A percentile compares a stretch with the other conserved stretches of the same genome.
Evolutionary conservation across 2,329 filamentous ascomycete species (phyloP).

Genomic region (Aspergillus awamori): DNA sequence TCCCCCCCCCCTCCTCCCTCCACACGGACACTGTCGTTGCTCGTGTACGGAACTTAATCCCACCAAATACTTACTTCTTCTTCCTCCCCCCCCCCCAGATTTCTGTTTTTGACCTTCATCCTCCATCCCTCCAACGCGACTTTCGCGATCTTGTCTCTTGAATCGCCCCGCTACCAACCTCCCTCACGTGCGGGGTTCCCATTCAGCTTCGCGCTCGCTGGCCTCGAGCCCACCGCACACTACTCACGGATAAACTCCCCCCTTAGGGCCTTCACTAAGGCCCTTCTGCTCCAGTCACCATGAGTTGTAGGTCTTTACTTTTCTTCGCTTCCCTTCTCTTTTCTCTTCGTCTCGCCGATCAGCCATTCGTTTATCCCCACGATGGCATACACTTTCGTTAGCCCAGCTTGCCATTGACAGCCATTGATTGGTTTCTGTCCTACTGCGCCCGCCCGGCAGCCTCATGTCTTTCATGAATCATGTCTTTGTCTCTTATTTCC

Average conservation of each 20-base stretch:
- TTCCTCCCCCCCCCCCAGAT: background rate
- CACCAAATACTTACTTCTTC: slow-evolving; percentile 2
- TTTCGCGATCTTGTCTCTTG: background rate
- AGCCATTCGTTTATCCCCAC: background rate
- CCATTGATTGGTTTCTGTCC: background rate
- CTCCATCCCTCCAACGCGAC: background rate
- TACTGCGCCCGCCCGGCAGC: background rate
- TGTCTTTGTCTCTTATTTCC: background rate
- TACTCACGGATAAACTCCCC: slow-evolving; percentile 3
- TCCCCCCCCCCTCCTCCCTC: background rate
- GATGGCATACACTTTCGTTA: slow-evolving; percentile 5
- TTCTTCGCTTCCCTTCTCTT: background rate
- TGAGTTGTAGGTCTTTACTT: slow-evolving; percentile 30
- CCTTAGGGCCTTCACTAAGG: slow-evolving; percentile 7
- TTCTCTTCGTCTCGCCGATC: background rate
- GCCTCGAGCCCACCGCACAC: slow-evolving; percentile 25
- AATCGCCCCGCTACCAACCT: slow-evolving; percentile 15
- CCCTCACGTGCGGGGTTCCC: slow-evolving; percentile 30
- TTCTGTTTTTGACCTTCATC: no score
- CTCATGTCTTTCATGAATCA: background rate
- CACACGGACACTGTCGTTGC: background rate
- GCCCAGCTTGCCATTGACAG: slow-evolving; percentile 10
- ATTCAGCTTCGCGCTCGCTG: slow-evolving; percentile 18
- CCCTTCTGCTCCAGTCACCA: slow-evolving; percentile 15
- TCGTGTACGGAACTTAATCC: background rate